Conservation (phyloP, 192 early-diverging fungal species). For the Piromyces finnis region DNA sequence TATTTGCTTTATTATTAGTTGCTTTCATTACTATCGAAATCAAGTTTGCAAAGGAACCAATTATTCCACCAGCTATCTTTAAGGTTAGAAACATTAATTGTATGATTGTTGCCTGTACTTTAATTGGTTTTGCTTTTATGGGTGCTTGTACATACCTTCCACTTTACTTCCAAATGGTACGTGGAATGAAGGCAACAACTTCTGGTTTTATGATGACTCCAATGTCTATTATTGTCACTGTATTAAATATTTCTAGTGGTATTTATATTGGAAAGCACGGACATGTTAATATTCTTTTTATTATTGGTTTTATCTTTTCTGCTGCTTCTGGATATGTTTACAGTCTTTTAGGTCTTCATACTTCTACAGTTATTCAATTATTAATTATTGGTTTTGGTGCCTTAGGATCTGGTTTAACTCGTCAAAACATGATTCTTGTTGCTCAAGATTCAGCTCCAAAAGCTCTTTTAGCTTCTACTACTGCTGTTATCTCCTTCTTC, state of each 20-base stretch:
- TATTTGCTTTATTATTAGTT: not conserved
- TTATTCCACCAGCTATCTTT: constrained; percentile 34
- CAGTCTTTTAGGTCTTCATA: not conserved
- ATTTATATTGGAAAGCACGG: not conserved
- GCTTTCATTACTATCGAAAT: not conserved
- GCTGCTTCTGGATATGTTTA: not conserved
- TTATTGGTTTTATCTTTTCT: not conserved
- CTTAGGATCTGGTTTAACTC: not conserved
- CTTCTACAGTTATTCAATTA: not conserved
- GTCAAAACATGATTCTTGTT: not conserved
- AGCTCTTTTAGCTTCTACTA: not conserved
- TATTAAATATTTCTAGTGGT: not conserved
- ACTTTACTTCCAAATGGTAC: not conserved
- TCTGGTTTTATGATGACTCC: not conserved
- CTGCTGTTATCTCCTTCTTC: not conserved
- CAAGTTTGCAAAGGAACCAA: not conserved
- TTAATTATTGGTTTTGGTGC: not conserved
- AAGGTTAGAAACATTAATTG: constrained; percentile 16
- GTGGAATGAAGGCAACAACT: not conserved
- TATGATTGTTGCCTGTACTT: not conserved
- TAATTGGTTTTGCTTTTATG: not conserved
- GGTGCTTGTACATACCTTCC: not conserved
- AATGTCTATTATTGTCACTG: not conserved
- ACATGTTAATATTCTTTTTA: not conserved
- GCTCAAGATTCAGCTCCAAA: not conserved